Evolutionary conservation across 1,284 basidiomycete genomes (phyloP), one percentile per base, ranked within the genome.

Genomic region (Pseudozyma sp.): DNA sequence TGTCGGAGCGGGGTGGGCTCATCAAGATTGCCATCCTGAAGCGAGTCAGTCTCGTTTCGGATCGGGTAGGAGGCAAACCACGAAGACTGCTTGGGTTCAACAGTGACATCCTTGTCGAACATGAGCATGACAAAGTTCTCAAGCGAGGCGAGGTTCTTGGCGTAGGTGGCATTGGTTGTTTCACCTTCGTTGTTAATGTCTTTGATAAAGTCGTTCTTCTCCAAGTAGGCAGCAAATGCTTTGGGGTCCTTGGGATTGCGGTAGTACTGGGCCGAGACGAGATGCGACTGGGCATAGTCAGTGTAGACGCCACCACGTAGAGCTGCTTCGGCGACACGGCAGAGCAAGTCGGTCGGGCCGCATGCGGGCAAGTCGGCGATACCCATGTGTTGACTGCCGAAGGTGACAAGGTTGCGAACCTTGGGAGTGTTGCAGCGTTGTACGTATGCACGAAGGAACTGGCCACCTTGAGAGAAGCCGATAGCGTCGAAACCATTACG

Each of bases 361-460:
- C 94, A 96, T 0, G 86, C 70, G 0, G 93, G 92, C n/a, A 95
- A 86, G 80, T 93, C 92, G 14, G 92, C 90, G 42, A 95, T 88
- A 44, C 93, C 93, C 80, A 83, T 81, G 47, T 82, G 82, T 67
- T 85, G 83, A 47, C 75, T 77, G 59, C 88, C 86, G 55, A 89
- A 86, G 0, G 95, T 97, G 70, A 99, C 90, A 71, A 99, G 90
- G 13, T 87, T 86, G 64, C 74, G 75, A n/a, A 77, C 80, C 19
- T 56, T 64, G 50, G 67, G 80, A 35, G 50, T 38, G 81, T 94
- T 93, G 86, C 92, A 94, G 51, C 90, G 88, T 83, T 98, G 93
- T 16, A 93, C 90, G 75, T 95, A 95, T 36, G 91, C 94, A 13
- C 96, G 90, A 44, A 98, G 88, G 85, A 97, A 95, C 78, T 97